Evolutionary conservation across 2,329 filamentous ascomycete genomes (phyloP), one percentile per base, ranked within the genome.

Genomic region (Ascochyta rabiei): DNA sequence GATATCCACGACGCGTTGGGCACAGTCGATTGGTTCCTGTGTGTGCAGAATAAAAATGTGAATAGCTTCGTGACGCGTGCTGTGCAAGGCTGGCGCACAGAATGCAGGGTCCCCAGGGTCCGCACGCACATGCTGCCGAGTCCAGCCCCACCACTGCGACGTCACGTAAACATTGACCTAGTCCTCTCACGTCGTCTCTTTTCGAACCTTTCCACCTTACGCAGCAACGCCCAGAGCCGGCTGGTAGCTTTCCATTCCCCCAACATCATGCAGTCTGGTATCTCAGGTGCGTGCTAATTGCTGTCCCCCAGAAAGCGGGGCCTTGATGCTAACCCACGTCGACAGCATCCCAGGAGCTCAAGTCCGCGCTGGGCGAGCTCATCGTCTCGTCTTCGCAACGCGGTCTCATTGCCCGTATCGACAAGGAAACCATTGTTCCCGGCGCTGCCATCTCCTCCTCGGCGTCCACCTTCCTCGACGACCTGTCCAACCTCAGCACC

Each of bases 191-290:
- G 35, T 42, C 41, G 23, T 30, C 34, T 48, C 43, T 38, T 39
- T 4, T 34, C 28, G 19, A 21, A 28, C 37, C 8, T 19, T 15
- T 30, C 8, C 18, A 26, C 23, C 18, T 33, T 8, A 34, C 31
- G 4, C 28, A n/a, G 19, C 12, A 26, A 23, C n/a, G 10, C 13
- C n/a, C 37, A 38, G 19, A 31, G 19, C 4, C 47, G 28, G 42
- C 24, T 18, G 28, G 28, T 47, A n/a, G 18, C n/a, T 18, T 38
- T 34, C 45, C n/a, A 12, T 13, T n/a, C 19, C 12, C 28, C 28
- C 3, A 24, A 23, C 54, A 82, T 65, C 49, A 91, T 91, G 89
- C 89, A 92, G 80, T 91, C 89, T 31, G 89, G 89, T 76, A 91
- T 91, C 66, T 85, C 87, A 76, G 88, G 88, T 88, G 80, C 45